Percentiles rank a stretch among this genome's conserved stretches.
Conservation (phyloP, 1,139 yeast genomes). For the Debaryomycetaceae sp. region DNA sequence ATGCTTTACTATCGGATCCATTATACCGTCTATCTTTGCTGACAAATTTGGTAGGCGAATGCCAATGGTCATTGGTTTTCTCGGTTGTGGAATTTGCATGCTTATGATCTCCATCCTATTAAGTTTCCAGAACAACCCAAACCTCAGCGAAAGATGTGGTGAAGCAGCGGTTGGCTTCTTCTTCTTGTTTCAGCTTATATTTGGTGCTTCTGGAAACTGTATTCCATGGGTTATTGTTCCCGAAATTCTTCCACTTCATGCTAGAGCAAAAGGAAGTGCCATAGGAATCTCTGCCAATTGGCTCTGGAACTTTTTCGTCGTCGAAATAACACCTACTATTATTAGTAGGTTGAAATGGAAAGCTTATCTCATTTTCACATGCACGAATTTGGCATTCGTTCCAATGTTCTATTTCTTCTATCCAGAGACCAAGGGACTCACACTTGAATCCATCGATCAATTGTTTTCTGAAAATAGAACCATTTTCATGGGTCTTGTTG, state of each 20-base stretch:
- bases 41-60: slow-evolving; percentile 62
- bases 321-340: slow-evolving; percentile 39
- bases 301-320: slow-evolving; percentile 47
- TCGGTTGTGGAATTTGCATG: slow-evolving; percentile 39
- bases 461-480: background rate
- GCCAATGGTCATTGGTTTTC: slow-evolving; percentile 40
- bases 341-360: slow-evolving; percentile 36
- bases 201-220: slow-evolving; percentile 22
- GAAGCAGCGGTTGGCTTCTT: slow-evolving; percentile 48
- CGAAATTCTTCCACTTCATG: slow-evolving; percentile 50
- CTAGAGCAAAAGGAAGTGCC: slow-evolving; percentile 51
- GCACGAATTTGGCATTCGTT: slow-evolving; percentile 18
- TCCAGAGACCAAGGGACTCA: slow-evolving; percentile 36
- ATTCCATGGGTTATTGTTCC: slow-evolving; percentile 52
- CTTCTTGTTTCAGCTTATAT: slow-evolving; percentile 32
- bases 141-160: slow-evolving; percentile 31
- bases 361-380: slow-evolving; percentile 41
- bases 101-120: slow-evolving; percentile 36
- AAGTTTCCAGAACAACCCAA: slow-evolving; percentile 20
- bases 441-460: slow-evolving; percentile 19
- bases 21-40: slow-evolving; percentile 20
- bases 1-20: slow-evolving; percentile 8
- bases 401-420: slow-evolving; percentile 24
- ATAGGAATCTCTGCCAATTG: slow-evolving; percentile 42
- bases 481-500: background rate